Percentiles rank a stretch among this genome's conserved stretches.
These are phyloP conservation scores for Diaporthe amygdali DNA, from an alignment of 2,329 filamentous ascomycete genomes.

Conservation along the genomic window DNA sequence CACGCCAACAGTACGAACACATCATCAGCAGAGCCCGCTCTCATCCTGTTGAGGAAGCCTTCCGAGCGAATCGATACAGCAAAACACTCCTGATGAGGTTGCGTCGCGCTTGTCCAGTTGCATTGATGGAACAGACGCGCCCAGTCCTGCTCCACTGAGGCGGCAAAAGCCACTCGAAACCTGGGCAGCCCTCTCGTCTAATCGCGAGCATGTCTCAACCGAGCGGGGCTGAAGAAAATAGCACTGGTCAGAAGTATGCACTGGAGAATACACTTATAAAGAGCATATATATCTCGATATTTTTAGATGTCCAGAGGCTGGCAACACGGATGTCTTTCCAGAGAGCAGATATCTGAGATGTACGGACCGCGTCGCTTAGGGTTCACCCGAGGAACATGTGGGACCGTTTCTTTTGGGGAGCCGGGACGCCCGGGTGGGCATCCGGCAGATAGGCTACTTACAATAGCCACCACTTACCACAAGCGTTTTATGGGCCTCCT, in stretches of 20 bases:
- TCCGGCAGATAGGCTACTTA: not conserved
- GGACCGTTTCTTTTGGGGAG: not conserved
- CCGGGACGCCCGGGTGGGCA: not conserved
- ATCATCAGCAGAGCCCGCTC: constrained; percentile 1
- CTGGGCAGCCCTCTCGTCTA: not conserved
- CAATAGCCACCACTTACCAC: not conserved
- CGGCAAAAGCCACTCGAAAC: not conserved
- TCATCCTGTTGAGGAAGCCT: not conserved
- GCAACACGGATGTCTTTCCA: not conserved
- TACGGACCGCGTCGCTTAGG: not conserved
- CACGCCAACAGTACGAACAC: not conserved
- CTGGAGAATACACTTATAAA: not conserved
- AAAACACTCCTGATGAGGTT: not conserved
- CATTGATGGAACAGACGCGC: constrained; percentile 6
- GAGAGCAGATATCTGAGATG: not conserved
- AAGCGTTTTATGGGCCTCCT: not conserved
- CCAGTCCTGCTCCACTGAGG: not conserved
- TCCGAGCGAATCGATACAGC: constrained; percentile 2
- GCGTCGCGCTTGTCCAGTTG: constrained; percentile 7
- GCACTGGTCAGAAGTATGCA: not conserved
- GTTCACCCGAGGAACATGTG: not conserved
- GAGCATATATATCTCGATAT: not conserved
- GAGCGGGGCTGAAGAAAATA: not conserved
- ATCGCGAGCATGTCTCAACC: not conserved
- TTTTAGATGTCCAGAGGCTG: not conserved